These are phyloP conservation scores for Pseudofabraea citricarpa DNA, from an alignment of 2,329 filamentous ascomycete genomes.

Conservation along the genomic window DNA sequence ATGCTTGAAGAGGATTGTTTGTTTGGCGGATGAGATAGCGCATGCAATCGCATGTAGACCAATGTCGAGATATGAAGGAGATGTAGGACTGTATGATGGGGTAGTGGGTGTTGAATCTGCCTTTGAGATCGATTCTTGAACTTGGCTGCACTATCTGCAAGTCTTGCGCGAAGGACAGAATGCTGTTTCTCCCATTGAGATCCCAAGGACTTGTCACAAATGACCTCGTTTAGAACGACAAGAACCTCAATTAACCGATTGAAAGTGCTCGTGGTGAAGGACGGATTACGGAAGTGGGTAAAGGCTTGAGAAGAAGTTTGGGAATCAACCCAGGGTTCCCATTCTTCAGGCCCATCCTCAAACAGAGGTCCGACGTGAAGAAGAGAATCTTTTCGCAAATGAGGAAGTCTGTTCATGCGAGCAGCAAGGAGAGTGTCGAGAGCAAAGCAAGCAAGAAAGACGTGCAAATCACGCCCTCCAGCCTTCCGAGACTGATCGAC, in stretches of 20 bases:
- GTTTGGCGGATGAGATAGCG: background rate
- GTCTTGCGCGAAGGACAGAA: background rate
- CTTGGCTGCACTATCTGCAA: background rate
- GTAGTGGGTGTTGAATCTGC: background rate
- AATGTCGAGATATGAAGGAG: background rate
- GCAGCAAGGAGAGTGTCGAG: conserved; percentile 51
- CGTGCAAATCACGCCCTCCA: conserved; percentile 20
- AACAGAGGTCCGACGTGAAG: conserved; percentile 39
- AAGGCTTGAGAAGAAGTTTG: background rate
- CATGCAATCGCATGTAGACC: background rate
- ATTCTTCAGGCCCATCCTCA: conserved; percentile 66
- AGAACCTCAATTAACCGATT: background rate
- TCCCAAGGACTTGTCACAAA: conserved; percentile 1
- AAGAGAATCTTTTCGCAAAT: conserved; percentile 40
- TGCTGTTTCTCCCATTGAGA: background rate
- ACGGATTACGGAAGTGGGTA: background rate
- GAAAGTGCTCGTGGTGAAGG: conserved; percentile 1
- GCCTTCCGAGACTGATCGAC: conserved; percentile 12
- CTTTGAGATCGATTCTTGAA: background rate
- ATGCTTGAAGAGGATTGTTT: background rate
- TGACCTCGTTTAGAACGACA: background rate
- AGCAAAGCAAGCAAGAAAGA: conserved; percentile 51
- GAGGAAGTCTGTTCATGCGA: conserved; percentile 40
- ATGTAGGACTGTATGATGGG: conserved; percentile 1
- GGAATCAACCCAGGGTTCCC: conserved; percentile 56